These are phyloP conservation scores for Pistacia integerrima DNA, from an alignment of 345 rosid species.

Conservation along the genomic window DNA sequence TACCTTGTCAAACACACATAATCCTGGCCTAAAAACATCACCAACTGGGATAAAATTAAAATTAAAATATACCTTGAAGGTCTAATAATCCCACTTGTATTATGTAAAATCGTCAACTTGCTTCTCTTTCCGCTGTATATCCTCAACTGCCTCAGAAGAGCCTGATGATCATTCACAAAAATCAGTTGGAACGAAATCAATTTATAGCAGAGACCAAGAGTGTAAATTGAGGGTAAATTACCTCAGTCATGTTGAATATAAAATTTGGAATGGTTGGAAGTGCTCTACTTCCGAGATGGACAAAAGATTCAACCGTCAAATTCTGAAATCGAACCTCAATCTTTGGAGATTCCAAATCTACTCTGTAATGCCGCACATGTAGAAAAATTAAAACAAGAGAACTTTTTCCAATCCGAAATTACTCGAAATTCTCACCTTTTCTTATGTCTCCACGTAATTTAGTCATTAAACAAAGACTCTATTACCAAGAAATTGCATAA, in stretches of 20 bases:
- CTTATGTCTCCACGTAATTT: background rate
- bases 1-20: constrained; percentile 10
- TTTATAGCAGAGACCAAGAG: background rate
- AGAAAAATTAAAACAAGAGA: constrained; percentile 3
- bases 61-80: constrained; percentile 73
- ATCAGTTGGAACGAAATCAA: background rate
- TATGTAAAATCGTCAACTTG: constrained; percentile 84
- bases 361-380: constrained; percentile 43
- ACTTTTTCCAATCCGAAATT: background rate
- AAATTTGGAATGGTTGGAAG: constrained; percentile 96
- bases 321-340: constrained; percentile 87
- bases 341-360: constrained; percentile 86
- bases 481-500: background rate
- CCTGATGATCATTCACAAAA: constrained; percentile 38
- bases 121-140: constrained; percentile 59
- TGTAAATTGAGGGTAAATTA: constrained; percentile 21
- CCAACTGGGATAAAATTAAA: background rate
- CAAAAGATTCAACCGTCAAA: constrained; percentile 76
- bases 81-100: constrained; percentile 73
- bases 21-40: background rate
- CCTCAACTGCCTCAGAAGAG: constrained; percentile 61
- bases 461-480: background rate
- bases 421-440: background rate
- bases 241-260: constrained; percentile 88
- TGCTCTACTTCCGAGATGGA: constrained; percentile 93